phyloP scores from a whole-genome alignment of 768 basidiomycete genomes.

The Auriscalpium orientale region DNA sequence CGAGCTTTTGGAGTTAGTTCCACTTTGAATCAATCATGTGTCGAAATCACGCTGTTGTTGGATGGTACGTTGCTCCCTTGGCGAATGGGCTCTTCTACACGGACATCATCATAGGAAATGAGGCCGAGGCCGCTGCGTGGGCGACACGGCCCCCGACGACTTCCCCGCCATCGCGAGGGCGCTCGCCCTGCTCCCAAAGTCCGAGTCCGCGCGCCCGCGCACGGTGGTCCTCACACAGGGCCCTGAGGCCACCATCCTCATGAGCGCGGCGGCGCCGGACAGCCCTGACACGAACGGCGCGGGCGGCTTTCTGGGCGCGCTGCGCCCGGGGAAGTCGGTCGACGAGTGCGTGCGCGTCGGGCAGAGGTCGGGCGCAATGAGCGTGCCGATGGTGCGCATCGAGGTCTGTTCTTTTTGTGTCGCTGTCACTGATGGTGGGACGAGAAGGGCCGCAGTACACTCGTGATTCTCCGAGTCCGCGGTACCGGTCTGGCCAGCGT shows the following conservation, averaged over 20 bases:
- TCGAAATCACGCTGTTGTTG: too few relatives aligned
- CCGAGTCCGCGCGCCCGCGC: constrained; percentile 68
- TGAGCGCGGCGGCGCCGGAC: constrained; percentile 49
- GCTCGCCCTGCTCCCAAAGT: constrained; percentile 69
- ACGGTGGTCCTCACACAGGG: constrained; percentile 93
- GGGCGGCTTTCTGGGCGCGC: constrained; percentile 88
- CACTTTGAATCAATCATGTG: too few relatives aligned
- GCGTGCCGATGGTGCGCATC: constrained; percentile 62
- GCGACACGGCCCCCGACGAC: constrained; percentile 54
- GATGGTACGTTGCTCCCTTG: too few relatives aligned
- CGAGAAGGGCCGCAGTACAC: constrained; percentile 52
- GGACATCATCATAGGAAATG: constrained; percentile 92
- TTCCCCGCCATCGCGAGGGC: constrained; percentile 63
- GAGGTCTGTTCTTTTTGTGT: neutral
- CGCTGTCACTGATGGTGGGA: neutral
- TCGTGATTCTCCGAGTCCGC: too few relatives aligned
- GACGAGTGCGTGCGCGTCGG: constrained; percentile 78
- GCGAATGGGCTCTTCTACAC: constrained; percentile 73
- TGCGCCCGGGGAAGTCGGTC: constrained; percentile 67
- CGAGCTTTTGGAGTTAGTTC: too few relatives aligned
- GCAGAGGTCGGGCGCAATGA: constrained; percentile 80
- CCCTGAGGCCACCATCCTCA: constrained; percentile 70
- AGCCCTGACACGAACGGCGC: constrained; percentile 91
- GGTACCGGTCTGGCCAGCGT: too few relatives aligned
- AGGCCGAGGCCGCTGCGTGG: constrained; percentile 86